These are phyloP conservation scores for Cyberlindnera mrakii DNA, from an alignment of 805 yeast species.

Conservation along the genomic window DNA sequence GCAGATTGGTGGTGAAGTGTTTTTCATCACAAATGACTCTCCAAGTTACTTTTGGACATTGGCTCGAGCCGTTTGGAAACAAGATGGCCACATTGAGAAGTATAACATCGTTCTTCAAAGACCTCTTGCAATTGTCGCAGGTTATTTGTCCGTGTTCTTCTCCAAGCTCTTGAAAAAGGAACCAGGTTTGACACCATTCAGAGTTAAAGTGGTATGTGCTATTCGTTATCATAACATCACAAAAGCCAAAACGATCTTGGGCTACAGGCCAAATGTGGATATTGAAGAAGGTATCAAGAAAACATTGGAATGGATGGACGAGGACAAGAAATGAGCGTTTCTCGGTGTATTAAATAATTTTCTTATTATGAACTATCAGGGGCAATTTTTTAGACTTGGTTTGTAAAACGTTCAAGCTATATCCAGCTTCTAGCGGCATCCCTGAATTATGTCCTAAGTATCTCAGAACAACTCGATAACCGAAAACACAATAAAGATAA, in stretches of 20 bases:
- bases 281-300: conserved; percentile 73
- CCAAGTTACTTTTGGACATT: conserved; percentile 97
- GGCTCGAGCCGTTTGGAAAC: conserved; percentile 96
- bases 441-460: too few relatives aligned
- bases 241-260: conserved; percentile 75
- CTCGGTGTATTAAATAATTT: background rate
- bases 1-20: conserved; percentile 75
- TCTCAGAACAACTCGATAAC: too few relatives aligned
- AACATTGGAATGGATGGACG: conserved; percentile 88
- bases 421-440: background rate
- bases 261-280: conserved; percentile 74
- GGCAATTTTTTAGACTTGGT: background rate
- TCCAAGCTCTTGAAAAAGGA: conserved; percentile 72
- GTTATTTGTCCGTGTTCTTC: conserved; percentile 72
- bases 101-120: conserved; percentile 62
- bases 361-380: background rate
- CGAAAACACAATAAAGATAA: too few relatives aligned
- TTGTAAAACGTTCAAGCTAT: background rate
- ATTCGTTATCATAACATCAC: conserved; percentile 86
- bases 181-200: conserved; percentile 92
- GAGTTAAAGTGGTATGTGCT: conserved; percentile 91
- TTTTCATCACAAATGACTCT: conserved; percentile 87
- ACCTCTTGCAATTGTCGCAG: conserved; percentile 74
- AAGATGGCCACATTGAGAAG: conserved; percentile 79
- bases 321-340: conserved; percentile 25